These are phyloP conservation scores for Ophiostoma piceae DNA, from an alignment of 2,329 filamentous ascomycete species.

Conservation along the genomic window DNA sequence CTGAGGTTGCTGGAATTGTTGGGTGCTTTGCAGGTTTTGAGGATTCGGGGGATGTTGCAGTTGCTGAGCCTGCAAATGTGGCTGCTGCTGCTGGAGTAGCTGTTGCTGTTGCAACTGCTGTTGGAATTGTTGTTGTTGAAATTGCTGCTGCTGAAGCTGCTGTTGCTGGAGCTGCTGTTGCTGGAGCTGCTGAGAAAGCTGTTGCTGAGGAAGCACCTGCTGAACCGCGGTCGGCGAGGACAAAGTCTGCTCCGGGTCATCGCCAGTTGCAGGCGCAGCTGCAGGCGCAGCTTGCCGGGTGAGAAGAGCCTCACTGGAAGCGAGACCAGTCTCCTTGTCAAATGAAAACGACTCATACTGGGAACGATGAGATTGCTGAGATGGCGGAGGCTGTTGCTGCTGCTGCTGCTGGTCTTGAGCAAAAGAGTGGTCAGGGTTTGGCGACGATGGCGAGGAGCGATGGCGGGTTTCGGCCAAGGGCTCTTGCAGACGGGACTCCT, in stretches of 20 bases:
- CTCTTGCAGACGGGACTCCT: constrained; percentile 16
- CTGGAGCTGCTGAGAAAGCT: background rate
- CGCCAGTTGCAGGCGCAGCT: background rate
- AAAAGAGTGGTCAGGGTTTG: constrained; percentile 10
- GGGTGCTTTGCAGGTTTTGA: background rate
- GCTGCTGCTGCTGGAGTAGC: background rate
- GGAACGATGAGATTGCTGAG: constrained; percentile 21
- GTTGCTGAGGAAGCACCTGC: background rate
- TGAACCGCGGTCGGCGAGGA: background rate
- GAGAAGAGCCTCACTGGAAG: constrained; percentile 12
- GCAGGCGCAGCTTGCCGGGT: constrained; percentile 14
- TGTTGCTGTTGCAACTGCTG: constrained; percentile 19
- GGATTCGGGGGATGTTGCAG: background rate
- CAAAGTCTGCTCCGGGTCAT: background rate
- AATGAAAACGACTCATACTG: constrained; percentile 36
- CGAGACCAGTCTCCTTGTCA: constrained; percentile 49
- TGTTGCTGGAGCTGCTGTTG: constrained; percentile 2
- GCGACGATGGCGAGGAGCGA: constrained; percentile 2
- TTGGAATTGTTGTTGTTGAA: constrained; percentile 18
- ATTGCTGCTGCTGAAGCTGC: background rate
- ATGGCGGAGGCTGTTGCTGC: constrained; percentile 20
- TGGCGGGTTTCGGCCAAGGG: constrained; percentile 15
- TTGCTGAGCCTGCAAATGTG: background rate
- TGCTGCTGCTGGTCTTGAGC: constrained; percentile 13
- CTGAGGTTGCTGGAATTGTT: background rate